phyloP scores from a whole-genome alignment of 1,284 basidiomycete species.

The Megacollybia platyphylla region DNA sequence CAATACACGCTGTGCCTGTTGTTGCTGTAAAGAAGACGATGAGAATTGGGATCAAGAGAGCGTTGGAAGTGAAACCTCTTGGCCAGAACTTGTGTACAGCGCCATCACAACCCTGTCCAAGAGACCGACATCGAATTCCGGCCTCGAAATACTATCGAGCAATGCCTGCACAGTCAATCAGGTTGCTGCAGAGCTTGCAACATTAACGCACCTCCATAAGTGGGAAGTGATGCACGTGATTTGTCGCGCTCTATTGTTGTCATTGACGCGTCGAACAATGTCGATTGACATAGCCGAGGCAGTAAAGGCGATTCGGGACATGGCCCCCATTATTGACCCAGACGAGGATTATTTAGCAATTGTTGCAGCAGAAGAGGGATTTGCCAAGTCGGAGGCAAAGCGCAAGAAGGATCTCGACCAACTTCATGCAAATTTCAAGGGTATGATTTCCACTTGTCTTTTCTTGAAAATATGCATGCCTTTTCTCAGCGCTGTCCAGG shows the following conservation, averaged over 20 bases:
- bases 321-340: conserved; percentile 57
- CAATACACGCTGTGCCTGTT: conserved; percentile 80
- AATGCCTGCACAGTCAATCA: conserved; percentile 40
- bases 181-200: conserved; percentile 7
- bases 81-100: conserved; percentile 34
- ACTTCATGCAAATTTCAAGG: conserved; percentile 45
- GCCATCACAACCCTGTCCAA: conserved; percentile 81
- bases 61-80: neutral
- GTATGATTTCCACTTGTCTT: conserved; percentile 17
- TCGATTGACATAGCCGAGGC: neutral
- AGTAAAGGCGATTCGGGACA: conserved; percentile 45
- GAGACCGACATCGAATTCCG: conserved; percentile 71
- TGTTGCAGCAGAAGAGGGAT: conserved; percentile 54
- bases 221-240: neutral
- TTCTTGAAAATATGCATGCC: neutral
- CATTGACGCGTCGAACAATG: neutral
- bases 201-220: conserved; percentile 25
- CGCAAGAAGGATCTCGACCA: conserved; percentile 56
- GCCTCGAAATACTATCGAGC: conserved; percentile 65
- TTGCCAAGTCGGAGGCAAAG: conserved; percentile 37
- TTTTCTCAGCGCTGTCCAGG: conserved; percentile 41
- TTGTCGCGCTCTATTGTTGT: neutral
- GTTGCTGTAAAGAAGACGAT: conserved; percentile 79
- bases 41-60: conserved; percentile 27
- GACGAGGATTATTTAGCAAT: conserved; percentile 66